These are phyloP conservation scores for Cryptosporidium meleagridis DNA, from an alignment of 169 alveolate species.

Conservation along the genomic window DNA sequence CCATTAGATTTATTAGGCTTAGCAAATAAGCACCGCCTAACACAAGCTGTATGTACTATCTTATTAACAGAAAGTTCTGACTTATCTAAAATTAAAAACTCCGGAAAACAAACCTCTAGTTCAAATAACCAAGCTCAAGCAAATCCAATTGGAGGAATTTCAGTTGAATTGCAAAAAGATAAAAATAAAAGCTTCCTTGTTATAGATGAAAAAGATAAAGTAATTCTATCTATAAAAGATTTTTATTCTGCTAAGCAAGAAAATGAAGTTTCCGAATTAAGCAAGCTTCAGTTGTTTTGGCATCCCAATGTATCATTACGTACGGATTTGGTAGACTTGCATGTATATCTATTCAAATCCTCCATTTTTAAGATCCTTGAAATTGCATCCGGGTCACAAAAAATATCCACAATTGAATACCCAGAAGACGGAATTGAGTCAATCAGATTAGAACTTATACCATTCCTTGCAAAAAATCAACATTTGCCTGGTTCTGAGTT, in stretches of 20 bases:
- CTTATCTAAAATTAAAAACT: neutral
- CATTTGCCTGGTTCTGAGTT: constrained; percentile 67
- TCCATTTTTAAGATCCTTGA: constrained; percentile 45
- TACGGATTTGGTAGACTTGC: constrained; percentile 24
- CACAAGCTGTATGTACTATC: constrained; percentile 57
- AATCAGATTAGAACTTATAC: constrained; percentile 41
- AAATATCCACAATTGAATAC: constrained; percentile 20
- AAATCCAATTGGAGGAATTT: constrained; percentile 32
- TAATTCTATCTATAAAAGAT: constrained; percentile 23
- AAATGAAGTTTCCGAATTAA: constrained; percentile 22
- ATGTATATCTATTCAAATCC: constrained; percentile 60
- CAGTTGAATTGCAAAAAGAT: constrained; percentile 49
- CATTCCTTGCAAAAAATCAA: constrained; percentile 59
- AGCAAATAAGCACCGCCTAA: constrained; percentile 50
- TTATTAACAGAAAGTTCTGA: constrained; percentile 6
- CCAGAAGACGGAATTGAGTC: constrained; percentile 74
- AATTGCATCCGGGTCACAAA: neutral
- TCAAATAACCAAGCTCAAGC: constrained; percentile 17
- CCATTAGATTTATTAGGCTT: constrained; percentile 31
- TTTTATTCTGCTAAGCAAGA: constrained; percentile 63
- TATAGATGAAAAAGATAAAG: constrained; percentile 44
- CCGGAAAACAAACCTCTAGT: neutral
- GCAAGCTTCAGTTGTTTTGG: constrained; percentile 62
- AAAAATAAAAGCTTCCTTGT: constrained; percentile 42
- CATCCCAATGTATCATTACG: constrained; percentile 50